phyloP scores from a whole-genome alignment of 257 asterid genomes.

The Solanum chiquidenum region DNA sequence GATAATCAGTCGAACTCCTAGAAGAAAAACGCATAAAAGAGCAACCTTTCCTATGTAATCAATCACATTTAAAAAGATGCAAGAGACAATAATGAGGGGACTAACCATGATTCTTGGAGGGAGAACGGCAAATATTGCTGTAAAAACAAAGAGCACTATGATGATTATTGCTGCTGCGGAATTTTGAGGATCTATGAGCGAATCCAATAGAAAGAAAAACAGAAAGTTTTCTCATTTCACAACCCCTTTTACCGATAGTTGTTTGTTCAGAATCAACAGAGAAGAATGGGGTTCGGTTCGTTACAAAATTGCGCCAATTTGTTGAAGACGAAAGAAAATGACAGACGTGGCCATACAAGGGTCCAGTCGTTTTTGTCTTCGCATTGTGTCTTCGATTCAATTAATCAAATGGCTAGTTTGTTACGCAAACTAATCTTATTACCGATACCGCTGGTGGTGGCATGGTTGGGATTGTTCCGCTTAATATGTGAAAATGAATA shows the following conservation, averaged over 20 bases:
- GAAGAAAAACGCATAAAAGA: background rate
- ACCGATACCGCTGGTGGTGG: background rate
- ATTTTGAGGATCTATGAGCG: constrained; percentile 16
- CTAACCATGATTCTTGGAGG: constrained; percentile 48
- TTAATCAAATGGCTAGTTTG: background rate
- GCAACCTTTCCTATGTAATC: background rate
- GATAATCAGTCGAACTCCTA: background rate
- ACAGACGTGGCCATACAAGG: background rate
- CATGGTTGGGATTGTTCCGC: background rate
- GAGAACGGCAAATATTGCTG: constrained; percentile 33
- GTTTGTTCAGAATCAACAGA: background rate
- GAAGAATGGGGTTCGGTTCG: background rate
- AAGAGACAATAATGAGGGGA: background rate
- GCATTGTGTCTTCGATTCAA: background rate
- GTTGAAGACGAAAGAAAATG: background rate
- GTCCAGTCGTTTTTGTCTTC: background rate
- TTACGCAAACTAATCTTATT: background rate
- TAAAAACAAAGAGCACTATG: constrained; percentile 21
- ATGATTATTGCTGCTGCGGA: constrained; percentile 2
- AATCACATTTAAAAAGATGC: background rate
- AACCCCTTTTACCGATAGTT: background rate
- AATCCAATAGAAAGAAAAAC: constrained; percentile 21
- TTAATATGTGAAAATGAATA: too few species aligned
- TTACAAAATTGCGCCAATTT: background rate
- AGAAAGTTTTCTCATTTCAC: constrained; percentile 34